Base-by-base conservation (phyloP, 352 stramenopile species). In the Phytopythium helicoides region DNA sequence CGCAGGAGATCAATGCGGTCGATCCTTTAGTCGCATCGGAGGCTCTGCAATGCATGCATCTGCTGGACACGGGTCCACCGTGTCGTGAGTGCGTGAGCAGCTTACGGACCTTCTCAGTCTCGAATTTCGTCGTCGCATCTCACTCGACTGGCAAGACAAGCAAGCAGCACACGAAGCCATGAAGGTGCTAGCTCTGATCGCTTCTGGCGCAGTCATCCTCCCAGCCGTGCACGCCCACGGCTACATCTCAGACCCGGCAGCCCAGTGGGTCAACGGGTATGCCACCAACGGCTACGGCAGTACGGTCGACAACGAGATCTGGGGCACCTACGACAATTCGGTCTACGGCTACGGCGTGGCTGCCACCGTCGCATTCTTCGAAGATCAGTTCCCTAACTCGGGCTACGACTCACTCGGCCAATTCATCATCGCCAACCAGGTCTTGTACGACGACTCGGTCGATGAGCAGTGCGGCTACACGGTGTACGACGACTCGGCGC, bases 181-280 rank as follows among this genome's bases (percentile, higher is more conserved):
- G 36, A 41, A 41, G 36, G 36, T 41, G 12, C 18, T 41, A 14
- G 34, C 53, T 55, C 36, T 70, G 22, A 59, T 73, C 26, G 56
- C 64, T 6, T 47, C 52, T 22, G 64, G 64, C 47, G 60, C 56
- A 11, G 53, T 44, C 28, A 23, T 62, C 9, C 33, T 73, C 18
- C 47, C 52, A 3, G 8, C 50, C 3, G 64, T 66, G 6, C 34
- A 58, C 3, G 64, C 64, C 6, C 64, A 71, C 48, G 57, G 35
- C 28, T 71, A 85, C 60, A 73, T 84, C 40, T 58, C 76, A 14
- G 58, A 82, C 11, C 76, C 76, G 3, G 68, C 48, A 1, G 60
- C 61, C 19, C 52, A 61, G 37, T 81, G 60, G 64, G 53, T 58
- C 19, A 37, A 73, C 10, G 67, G 64, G 7, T 77, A 77, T 40